Evolutionary conservation across 345 rosid genomes (phyloP).

Genomic region (Hypericum androsaemum): DNA sequence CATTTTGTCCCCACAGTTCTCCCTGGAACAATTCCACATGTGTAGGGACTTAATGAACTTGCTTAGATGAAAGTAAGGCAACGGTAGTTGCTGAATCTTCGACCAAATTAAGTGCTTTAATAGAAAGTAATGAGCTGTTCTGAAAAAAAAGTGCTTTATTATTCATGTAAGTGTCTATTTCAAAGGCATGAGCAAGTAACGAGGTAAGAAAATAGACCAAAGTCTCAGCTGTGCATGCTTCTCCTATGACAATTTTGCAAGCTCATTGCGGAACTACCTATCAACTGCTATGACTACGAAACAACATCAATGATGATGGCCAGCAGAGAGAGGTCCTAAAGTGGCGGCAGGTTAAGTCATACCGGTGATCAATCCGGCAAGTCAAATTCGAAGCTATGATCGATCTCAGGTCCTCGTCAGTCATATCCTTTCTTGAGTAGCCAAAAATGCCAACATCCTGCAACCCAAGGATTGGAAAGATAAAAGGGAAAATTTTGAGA

Average conservation of each 20-base stretch:
- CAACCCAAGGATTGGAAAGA: slow-evolving; percentile 12
- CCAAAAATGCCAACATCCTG: slow-evolving; percentile 64
- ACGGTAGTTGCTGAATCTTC: too few species aligned
- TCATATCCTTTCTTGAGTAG: slow-evolving; percentile 61
- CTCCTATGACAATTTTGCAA: too few species aligned
- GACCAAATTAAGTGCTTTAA: too few species aligned
- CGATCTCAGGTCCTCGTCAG: slow-evolving; percentile 60
- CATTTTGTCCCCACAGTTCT: slow-evolving; percentile 54
- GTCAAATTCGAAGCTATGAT: slow-evolving; percentile 58
- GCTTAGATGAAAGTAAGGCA: too few species aligned
- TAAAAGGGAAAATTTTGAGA: background rate
- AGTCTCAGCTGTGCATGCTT: too few species aligned
- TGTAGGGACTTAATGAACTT: too few species aligned
- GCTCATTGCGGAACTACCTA: too few species aligned
- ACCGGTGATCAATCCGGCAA: slow-evolving; percentile 72
- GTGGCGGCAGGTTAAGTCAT: slow-evolving; percentile 15
- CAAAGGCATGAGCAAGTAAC: too few species aligned
- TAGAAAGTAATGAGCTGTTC: too few species aligned
- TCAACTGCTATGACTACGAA: background rate
- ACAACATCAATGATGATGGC: background rate
- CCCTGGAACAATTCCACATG: slow-evolving; percentile 25
- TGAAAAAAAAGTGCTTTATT: too few species aligned
- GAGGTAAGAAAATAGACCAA: too few species aligned
- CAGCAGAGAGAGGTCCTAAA: background rate
- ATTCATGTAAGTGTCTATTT: too few species aligned